A percentile compares a stretch with the other conserved stretches of the same genome.
Conservation (phyloP, 139 green algal genomes). For the Yamagishiella unicocca region DNA sequence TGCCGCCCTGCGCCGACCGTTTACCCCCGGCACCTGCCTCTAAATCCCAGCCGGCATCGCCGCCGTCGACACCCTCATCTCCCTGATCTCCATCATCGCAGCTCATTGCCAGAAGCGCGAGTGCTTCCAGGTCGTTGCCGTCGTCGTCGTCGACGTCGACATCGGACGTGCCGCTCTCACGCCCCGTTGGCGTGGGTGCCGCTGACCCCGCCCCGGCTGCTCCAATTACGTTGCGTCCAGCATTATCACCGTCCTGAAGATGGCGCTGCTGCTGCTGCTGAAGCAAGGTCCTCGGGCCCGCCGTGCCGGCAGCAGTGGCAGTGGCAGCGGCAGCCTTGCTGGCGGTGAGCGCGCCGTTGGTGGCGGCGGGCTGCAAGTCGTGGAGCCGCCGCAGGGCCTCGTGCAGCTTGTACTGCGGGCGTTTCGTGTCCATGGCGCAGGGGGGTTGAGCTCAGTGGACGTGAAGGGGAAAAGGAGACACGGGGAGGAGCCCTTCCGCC, state of each 20-base stretch:
- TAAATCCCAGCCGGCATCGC: background rate
- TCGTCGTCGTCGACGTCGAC: background rate
- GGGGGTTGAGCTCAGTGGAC: too few relatives aligned
- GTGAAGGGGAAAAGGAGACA: too few relatives aligned
- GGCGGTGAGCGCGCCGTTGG: background rate
- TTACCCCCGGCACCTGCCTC: too few relatives aligned
- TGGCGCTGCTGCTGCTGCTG: background rate
- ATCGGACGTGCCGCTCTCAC: too few relatives aligned
- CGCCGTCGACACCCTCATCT: background rate
- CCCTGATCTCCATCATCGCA: background rate
- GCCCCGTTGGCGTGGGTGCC: too few relatives aligned
- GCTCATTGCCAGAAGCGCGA: background rate
- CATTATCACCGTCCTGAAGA: too few relatives aligned
- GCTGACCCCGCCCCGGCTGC: too few relatives aligned
- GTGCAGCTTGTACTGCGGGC: constrained; percentile 40
- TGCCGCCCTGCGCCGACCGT: too few relatives aligned
- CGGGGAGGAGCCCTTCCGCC: too few relatives aligned
- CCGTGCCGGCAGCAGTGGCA: background rate
- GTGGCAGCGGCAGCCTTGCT: background rate
- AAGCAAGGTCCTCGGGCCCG: background rate
- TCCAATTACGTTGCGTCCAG: too few relatives aligned
- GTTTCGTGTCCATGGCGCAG: background rate
- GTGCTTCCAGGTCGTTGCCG: background rate
- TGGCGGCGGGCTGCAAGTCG: background rate
- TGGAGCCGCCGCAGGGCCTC: background rate